phyloP scores from a whole-genome alignment of 2,329 filamentous ascomycete species.

The Penicillium decumbens region DNA sequence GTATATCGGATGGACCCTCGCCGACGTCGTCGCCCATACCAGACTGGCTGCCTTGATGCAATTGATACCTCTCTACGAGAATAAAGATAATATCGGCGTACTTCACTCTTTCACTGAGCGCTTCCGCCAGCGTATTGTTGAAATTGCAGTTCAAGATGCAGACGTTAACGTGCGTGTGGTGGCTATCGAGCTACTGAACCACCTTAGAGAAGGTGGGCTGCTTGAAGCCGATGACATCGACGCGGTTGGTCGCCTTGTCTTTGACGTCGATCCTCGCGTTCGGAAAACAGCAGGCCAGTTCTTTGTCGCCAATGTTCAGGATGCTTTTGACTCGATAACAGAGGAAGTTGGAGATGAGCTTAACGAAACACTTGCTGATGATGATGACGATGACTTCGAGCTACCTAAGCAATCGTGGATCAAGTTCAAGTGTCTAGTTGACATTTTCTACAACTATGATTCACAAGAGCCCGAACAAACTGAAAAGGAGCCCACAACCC shows the following conservation, averaged over 20 bases:
- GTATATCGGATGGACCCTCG: constrained; percentile 93
- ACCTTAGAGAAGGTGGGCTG: constrained; percentile 75
- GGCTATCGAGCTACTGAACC: constrained; percentile 75
- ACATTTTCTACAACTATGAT: constrained; percentile 78
- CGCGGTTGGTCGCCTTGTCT: constrained; percentile 77
- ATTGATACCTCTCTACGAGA: constrained; percentile 71
- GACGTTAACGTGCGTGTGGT: constrained; percentile 75
- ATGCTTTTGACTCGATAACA: constrained; percentile 71
- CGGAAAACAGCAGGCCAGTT: constrained; percentile 86
- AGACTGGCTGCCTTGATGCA: constrained; percentile 84
- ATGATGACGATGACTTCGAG: constrained; percentile 66
- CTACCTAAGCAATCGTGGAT: constrained; percentile 80
- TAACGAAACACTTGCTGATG: constrained; percentile 70
- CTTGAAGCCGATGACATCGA: constrained; percentile 91
- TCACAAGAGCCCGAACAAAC: constrained; percentile 48
- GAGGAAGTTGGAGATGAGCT: constrained; percentile 80
- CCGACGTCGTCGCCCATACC: constrained; percentile 69
- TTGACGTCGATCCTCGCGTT: constrained; percentile 77
- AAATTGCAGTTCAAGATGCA: constrained; percentile 84
- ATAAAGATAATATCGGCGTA: constrained; percentile 68
- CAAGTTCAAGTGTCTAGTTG: constrained; percentile 82
- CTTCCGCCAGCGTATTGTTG: constrained; percentile 79
- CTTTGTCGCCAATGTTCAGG: constrained; percentile 81
- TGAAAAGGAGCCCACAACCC: constrained; percentile 25
- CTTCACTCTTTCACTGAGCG: constrained; percentile 89